Percentiles rank a stretch among this genome's conserved stretches.
phyloP scores from a whole-genome alignment of 257 asterid genomes.

The Hygrophila difformis region DNA sequence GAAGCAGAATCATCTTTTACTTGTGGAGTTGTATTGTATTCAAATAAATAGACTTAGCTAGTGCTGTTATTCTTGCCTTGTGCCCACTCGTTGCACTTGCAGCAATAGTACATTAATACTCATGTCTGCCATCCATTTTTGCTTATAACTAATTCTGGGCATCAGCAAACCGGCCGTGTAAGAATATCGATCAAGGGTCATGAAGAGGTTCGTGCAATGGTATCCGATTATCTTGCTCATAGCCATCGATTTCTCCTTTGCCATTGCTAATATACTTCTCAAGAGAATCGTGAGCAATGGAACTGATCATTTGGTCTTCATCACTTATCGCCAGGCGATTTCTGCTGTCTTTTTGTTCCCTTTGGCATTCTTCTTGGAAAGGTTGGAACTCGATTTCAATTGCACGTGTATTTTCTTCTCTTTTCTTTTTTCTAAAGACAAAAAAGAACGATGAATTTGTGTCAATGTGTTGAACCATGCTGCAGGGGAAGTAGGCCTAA shows the following conservation, averaged over 20 bases:
- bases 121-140: no score
- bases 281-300: slow-evolving; percentile 49
- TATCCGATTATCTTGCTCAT: slow-evolving; percentile 44
- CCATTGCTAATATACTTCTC: slow-evolving; percentile 56
- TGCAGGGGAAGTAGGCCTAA: slow-evolving; percentile 71
- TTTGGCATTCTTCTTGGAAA: slow-evolving; percentile 51
- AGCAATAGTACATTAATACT: no score
- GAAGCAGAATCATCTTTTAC: no score
- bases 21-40: no score
- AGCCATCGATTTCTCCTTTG: slow-evolving; percentile 45
- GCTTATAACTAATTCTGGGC: no score
- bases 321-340: slow-evolving; percentile 61
- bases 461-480: not conserved
- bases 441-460: not conserved
- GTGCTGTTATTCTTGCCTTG: no score
- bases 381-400: slow-evolving; percentile 22
- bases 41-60: no score
- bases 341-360: slow-evolving; percentile 57
- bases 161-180: no score
- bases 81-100: no score
- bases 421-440: no score
- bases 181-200: slow-evolving; percentile 2
- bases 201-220: slow-evolving; percentile 41
- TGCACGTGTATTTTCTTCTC: no score
- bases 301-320: slow-evolving; percentile 51